A percentile compares a stretch with the other conserved stretches of the same genome.
Evolutionary conservation across 2,329 filamentous ascomycete species (phyloP).

Genomic region (Colletotrichum sp.): DNA sequence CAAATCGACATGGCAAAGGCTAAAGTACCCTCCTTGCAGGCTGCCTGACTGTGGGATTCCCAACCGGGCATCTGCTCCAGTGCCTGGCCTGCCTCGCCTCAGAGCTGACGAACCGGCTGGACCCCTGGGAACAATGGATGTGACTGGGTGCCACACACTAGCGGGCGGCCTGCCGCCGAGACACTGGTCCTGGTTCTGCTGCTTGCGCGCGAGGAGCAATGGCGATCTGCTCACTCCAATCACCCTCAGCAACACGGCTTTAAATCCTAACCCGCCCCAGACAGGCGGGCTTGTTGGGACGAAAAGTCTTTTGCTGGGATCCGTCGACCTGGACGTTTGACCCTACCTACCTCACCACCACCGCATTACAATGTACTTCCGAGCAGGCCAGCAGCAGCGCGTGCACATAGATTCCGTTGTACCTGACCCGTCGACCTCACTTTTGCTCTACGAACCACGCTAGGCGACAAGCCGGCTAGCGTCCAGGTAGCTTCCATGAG

Average conservation of each 20-base stretch:
- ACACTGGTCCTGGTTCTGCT: neutral
- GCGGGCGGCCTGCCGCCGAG: neutral
- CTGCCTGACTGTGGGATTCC: neutral
- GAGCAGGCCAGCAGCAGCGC: neutral
- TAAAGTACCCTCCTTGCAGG: neutral
- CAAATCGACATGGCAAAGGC: slow-evolving; percentile 1
- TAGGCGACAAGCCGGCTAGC: slow-evolving; percentile 12
- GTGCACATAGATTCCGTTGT: neutral
- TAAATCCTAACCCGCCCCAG: neutral
- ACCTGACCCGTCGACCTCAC: neutral
- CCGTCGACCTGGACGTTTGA: neutral
- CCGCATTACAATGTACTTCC: neutral
- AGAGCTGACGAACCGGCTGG: neutral
- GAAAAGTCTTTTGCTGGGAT: slow-evolving; percentile 9
- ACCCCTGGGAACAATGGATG: neutral
- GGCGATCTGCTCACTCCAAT: slow-evolving; percentile 2
- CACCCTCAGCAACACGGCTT: neutral
- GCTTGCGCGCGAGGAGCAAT: neutral
- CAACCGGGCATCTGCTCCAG: neutral
- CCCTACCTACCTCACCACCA: neutral
- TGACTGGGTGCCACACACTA: neutral
- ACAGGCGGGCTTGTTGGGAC: slow-evolving; percentile 8
- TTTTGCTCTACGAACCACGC: slow-evolving; percentile 11
- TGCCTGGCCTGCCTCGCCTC: neutral
- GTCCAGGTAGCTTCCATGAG: slow-evolving; percentile 17